Percentiles rank a stretch among this genome's conserved stretches.
These are phyloP conservation scores for Aspergillus persii DNA, from an alignment of 2,329 filamentous ascomycete genomes.

Conservation along the genomic window DNA sequence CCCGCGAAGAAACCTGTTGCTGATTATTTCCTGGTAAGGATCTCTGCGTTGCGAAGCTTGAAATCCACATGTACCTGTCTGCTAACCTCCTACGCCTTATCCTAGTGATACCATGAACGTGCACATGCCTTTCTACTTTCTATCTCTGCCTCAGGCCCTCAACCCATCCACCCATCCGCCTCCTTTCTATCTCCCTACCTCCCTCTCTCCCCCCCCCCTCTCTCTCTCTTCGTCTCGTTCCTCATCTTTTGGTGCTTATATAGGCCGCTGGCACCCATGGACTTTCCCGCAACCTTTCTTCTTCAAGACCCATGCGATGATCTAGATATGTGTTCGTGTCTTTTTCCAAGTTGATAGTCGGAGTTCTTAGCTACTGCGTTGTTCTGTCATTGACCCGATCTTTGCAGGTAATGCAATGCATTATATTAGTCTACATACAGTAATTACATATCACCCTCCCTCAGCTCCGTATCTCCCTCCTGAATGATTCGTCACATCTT, in stretches of 20 bases:
- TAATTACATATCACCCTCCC: no score
- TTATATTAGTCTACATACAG: background rate
- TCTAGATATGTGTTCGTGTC: background rate
- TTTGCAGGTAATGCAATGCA: background rate
- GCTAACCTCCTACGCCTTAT: background rate
- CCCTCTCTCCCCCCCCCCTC: background rate
- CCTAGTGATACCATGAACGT: background rate
- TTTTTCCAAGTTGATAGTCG: background rate
- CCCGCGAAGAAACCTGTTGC: conserved; percentile 97
- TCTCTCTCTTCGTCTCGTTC: background rate
- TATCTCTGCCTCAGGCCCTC: background rate
- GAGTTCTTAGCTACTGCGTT: background rate
- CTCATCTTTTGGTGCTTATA: background rate
- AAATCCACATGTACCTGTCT: background rate
- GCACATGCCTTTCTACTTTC: background rate
- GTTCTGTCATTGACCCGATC: background rate
- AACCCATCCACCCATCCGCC: no score
- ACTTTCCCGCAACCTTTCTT: background rate
- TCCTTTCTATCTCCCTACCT: background rate
- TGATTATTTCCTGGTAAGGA: conserved; percentile 78
- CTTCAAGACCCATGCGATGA: background rate
- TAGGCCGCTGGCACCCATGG: background rate
- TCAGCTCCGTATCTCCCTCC: no score
- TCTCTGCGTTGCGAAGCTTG: background rate
- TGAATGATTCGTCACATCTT: no score